Base-by-base conservation (phyloP, 495 filamentous ascomycete genomes). In the Diplogelasinospora grovesii region DNA sequence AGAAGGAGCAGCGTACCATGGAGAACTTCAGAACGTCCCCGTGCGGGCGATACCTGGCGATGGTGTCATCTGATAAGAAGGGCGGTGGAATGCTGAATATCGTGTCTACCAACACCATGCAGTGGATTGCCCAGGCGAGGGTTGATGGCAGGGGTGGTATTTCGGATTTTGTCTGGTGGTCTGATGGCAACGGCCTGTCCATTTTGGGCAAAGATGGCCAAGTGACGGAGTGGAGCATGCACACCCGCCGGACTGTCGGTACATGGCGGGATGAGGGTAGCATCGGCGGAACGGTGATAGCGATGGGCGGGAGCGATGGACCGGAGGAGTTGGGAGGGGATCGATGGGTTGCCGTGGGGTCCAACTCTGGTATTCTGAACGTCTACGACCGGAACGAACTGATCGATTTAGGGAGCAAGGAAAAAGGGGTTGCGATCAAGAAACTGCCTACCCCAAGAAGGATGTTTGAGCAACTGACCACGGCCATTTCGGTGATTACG, bases 251-350 rank as follows among this genome's bases (percentile, higher is more conserved):
- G 5, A 80, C 90, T 15, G 56, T 93, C 2, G 84, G 79, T 5
- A 71, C 85, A 18, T 98, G 93, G 92, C 68, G 77, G 10, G 92
- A 98, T 53, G 88, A 95, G 49, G 92, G 92, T 19, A 86, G 82
- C 3, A 80, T 95, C 21, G 86, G 85, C 23, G 90, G 79, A 6
- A 93, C 87, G 0, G 81, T 85, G 3, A 66, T 97, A 39, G 75
- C 79, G 23, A 68, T 95, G 9, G 89, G 89, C 26, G 88, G 85
- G 5, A 61, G 62, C 37, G 63, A 62, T 7, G 70, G 73, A 0
- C 79, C 78, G 7, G 58, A 63, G 4, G 64, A 71, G 36, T 67
- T 94, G 5, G 89, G 89, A n/a, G 80, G 78, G 1, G 84, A 94
- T 57, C 70, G 86, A 42, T 97, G 86, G 86, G 73, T 95, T 6